Base-by-base conservation (phyloP, 2,329 filamentous ascomycete species). In the Hyphodiscus sp. region DNA sequence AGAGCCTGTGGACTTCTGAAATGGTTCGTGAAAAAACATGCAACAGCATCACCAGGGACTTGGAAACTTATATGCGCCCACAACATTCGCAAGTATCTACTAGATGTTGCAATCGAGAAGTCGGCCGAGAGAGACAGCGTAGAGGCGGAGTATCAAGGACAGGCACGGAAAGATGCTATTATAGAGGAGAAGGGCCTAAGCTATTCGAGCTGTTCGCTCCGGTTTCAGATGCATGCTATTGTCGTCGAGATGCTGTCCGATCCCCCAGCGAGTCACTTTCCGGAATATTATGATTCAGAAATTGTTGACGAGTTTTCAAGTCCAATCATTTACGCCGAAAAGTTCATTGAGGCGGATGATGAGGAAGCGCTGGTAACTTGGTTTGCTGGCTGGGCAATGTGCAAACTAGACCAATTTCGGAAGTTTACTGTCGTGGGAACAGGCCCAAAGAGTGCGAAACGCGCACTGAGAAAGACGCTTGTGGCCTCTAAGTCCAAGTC, bases 311-410 rank as follows among this genome's bases (percentile, higher is more conserved):
- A 23, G 11, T 23, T n/a, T 63, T 68, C 7, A 9, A 66, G 63
- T 20, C 69, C 73, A 2, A 60, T 83, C 6, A 63, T 77, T 1
- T 76, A 73, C 62, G 77, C 76, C 0, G 73, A 74, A 15, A 61
- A 69, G 2, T 65, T 58, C 1, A 78, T 85, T 45, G 75, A 82
- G 52, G 71, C 74, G 0, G 78, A 80, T 51, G 81, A 85, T 56
- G 82, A 86, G 62, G 78, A 83, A 61, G 82, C 77, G 53, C 68
- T 86, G 26, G 74, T 85, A 10, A 80, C 83, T 57, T 84, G 79
- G 77, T 85, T 83, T 63, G 80, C 77, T 1, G 78, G 73, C 66
- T 85, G 81, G 82, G 71, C 79, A 0, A 68, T 72, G 30, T 55
- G 66, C 52, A 74, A 76, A 29, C 62, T 80, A 38, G 75, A 82